Evolutionary conservation across 2,329 filamentous ascomycete genomes (phyloP).

Genomic region (Paecilomyces niveus): DNA sequence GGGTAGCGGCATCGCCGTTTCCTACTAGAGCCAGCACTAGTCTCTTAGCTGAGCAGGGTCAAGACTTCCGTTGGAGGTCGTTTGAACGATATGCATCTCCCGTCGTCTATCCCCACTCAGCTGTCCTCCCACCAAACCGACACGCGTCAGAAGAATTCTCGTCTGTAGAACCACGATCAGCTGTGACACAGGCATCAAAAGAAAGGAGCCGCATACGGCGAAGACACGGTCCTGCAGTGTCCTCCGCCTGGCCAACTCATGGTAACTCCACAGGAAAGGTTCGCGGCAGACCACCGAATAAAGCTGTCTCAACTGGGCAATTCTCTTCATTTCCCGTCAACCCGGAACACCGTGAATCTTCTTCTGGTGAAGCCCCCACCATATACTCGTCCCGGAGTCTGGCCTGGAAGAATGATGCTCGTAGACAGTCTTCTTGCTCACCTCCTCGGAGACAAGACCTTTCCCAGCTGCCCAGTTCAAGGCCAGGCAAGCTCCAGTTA

Average conservation of each 20-base stretch:
- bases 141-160: constrained; percentile 25
- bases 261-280: constrained; percentile 61
- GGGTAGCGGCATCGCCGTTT: constrained; percentile 38
- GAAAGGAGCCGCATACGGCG: constrained; percentile 41
- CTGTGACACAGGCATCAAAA: constrained; percentile 55
- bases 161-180: constrained; percentile 59
- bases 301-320: constrained; percentile 59
- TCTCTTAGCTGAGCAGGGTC: constrained; percentile 13
- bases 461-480: constrained; percentile 18
- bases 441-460: background rate
- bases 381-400: constrained; percentile 35
- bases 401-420: constrained; percentile 33
- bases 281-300: constrained; percentile 72
- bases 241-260: constrained; percentile 76
- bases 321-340: constrained; percentile 64
- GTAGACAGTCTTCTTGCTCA: constrained; percentile 8
- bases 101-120: constrained; percentile 69
- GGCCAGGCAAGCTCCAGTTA: constrained; percentile 34
- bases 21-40: constrained; percentile 16
- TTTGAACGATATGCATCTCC: constrained; percentile 55
- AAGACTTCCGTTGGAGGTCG: constrained; percentile 39
- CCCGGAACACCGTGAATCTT: constrained; percentile 43
- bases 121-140: constrained; percentile 55
- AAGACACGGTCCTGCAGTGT: constrained; percentile 78
- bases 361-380: constrained; percentile 35